Percentiles rank a stretch among this genome's conserved stretches.
phyloP scores from a whole-genome alignment of 1,284 basidiomycete species.

The Sanguinoderma infundibulare region DNA sequence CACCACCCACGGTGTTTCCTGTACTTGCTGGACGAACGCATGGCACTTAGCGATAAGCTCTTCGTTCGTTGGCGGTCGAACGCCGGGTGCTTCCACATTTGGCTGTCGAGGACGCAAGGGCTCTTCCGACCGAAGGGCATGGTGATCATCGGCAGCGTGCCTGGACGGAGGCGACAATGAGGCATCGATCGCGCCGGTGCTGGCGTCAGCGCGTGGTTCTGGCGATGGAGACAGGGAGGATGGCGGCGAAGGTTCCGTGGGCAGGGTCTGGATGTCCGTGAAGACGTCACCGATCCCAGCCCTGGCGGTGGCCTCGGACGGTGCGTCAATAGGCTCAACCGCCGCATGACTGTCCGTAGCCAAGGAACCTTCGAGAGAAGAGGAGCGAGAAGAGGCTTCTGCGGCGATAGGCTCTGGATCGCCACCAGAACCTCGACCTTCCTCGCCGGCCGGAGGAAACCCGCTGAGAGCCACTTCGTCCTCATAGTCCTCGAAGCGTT shows the following conservation, averaged over 20 bases:
- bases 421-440: not conserved
- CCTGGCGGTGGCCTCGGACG: constrained; percentile 42
- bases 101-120: constrained; percentile 15
- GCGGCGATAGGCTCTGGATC: not conserved
- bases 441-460: constrained; percentile 40
- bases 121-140: constrained; percentile 17
- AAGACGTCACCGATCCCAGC: constrained; percentile 44
- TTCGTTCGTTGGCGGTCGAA: constrained; percentile 46
- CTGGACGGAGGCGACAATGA: constrained; percentile 2
- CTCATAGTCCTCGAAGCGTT: constrained; percentile 65
- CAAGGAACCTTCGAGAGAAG: not conserved
- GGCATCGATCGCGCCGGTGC: constrained; percentile 15
- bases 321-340: not conserved
- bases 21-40: constrained; percentile 80
- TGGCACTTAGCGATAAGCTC: constrained; percentile 81
- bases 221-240: constrained; percentile 8
- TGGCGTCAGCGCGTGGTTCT: constrained; percentile 1
- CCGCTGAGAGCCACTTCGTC: constrained; percentile 55
- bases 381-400: not conserved
- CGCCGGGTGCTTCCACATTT: constrained; percentile 1
- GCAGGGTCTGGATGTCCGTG: not conserved
- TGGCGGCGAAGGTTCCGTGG: constrained; percentile 16
- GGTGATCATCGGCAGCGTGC: not conserved
- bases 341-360: not conserved
- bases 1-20: constrained; percentile 90